Percentiles rank a stretch among this genome's conserved stretches.
These are phyloP conservation scores for Penicillium salamii DNA, from an alignment of 495 filamentous ascomycete genomes.

Conservation along the genomic window DNA sequence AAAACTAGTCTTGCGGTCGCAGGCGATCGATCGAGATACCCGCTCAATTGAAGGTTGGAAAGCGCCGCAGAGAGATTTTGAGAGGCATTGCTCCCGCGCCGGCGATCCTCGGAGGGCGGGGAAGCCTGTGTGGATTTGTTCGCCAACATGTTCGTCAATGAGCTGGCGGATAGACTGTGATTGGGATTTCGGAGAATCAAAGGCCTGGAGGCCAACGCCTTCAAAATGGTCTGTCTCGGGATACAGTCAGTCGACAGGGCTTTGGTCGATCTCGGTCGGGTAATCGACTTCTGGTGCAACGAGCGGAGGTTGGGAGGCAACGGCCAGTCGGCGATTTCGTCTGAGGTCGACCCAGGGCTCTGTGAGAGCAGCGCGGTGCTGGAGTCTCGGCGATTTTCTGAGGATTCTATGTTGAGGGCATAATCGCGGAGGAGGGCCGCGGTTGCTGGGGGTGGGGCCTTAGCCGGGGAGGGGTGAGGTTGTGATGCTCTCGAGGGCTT, in stretches of 20 bases:
- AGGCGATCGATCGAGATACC: conserved; percentile 47
- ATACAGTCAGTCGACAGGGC: conserved; percentile 67
- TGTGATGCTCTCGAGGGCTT: conserved; percentile 6
- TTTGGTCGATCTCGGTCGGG: conserved; percentile 53
- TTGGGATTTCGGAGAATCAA: conserved; percentile 53
- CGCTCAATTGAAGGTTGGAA: conserved; percentile 53
- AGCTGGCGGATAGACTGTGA: conserved; percentile 42
- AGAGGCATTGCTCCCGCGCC: conserved; percentile 48
- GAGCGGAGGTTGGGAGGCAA: conserved; percentile 35
- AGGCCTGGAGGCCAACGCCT: conserved; percentile 74
- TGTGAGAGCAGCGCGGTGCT: conserved; percentile 15
- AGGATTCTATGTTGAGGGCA: conserved; percentile 41
- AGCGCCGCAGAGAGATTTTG: conserved; percentile 65
- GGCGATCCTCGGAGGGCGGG: conserved; percentile 33
- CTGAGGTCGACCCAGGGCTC: conserved; percentile 26
- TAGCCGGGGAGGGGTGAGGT: conserved; percentile 11
- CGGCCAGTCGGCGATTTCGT: conserved; percentile 28
- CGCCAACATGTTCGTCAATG: conserved; percentile 47
- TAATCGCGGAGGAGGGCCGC: conserved; percentile 44
- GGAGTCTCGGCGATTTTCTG: conserved; percentile 27
- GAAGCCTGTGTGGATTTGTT: conserved; percentile 25
- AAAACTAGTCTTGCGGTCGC: conserved; percentile 63
- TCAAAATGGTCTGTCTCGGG: conserved; percentile 82
- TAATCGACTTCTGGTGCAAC: conserved; percentile 41
- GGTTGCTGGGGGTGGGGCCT: conserved; percentile 23